These are phyloP conservation scores for Diatrype stigma DNA, from an alignment of 2,329 filamentous ascomycete genomes.

Conservation along the genomic window DNA sequence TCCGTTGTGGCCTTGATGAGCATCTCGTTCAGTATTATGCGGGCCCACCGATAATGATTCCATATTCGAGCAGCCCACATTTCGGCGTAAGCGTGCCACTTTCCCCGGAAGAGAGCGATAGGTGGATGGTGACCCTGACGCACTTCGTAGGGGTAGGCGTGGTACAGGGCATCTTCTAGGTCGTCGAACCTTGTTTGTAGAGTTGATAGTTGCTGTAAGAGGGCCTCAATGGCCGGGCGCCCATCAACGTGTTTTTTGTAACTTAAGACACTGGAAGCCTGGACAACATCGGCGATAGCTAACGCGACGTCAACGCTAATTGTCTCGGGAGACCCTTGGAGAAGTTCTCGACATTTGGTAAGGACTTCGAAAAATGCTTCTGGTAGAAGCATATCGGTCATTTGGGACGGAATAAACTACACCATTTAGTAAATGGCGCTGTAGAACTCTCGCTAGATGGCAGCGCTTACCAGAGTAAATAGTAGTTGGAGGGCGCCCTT, in stretches of 20 bases:
- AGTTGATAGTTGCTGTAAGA: conserved; percentile 35
- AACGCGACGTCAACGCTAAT: conserved; percentile 38
- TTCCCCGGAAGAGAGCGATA: conserved; percentile 44
- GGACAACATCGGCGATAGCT: conserved; percentile 36
- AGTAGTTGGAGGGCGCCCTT: conserved; percentile 51
- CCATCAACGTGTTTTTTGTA: conserved; percentile 34
- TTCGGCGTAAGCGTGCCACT: conserved; percentile 52
- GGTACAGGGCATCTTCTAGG: conserved; percentile 33
- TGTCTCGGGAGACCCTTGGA: conserved; percentile 29
- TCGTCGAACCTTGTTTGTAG: conserved; percentile 36
- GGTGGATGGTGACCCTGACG: conserved; percentile 31
- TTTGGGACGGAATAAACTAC: conserved; percentile 43
- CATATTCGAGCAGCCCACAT: conserved; percentile 52
- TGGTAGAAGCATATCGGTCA: conserved; percentile 36
- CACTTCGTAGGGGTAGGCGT: conserved; percentile 34
- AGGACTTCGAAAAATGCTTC: conserved; percentile 40
- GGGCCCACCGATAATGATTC: conserved; percentile 57
- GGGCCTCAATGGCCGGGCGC: conserved; percentile 26
- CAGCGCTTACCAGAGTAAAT: conserved; percentile 47
- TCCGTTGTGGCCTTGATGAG: conserved; percentile 38
- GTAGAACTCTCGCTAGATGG: neutral
- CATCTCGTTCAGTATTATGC: conserved; percentile 49
- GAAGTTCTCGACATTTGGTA: conserved; percentile 31
- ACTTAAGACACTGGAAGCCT: conserved; percentile 33
- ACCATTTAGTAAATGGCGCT: conserved; percentile 1